phyloP scores from a whole-genome alignment of 768 basidiomycete genomes.

The Hemileccinum impolitum region DNA sequence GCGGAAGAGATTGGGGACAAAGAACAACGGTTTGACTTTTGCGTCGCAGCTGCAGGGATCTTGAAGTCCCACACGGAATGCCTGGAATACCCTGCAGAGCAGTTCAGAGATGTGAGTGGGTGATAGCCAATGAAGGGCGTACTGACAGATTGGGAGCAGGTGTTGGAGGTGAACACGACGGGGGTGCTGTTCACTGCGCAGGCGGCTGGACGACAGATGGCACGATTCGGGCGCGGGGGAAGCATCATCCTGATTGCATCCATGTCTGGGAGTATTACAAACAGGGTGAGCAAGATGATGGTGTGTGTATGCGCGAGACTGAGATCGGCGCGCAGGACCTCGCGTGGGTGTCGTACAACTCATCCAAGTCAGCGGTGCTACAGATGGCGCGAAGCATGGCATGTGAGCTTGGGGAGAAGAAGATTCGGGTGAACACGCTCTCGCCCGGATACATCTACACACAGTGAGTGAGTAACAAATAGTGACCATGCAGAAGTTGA shows the following conservation, averaged over 20 bases:
- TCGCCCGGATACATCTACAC: slow-evolving; percentile 80
- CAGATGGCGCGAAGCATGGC: slow-evolving; percentile 85
- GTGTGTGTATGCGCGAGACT: background rate
- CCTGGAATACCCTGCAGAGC: slow-evolving; percentile 59
- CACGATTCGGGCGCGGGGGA: slow-evolving; percentile 42
- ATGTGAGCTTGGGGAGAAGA: slow-evolving; percentile 64
- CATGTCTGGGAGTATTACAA: slow-evolving; percentile 67
- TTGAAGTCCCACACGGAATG: slow-evolving; percentile 58
- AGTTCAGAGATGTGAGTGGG: slow-evolving; percentile 56
- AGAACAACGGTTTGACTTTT: slow-evolving; percentile 72
- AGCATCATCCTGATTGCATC: slow-evolving; percentile 62
- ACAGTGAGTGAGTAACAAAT: slow-evolving; percentile 39
- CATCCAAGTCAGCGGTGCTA: slow-evolving; percentile 72
- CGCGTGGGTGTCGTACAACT: slow-evolving; percentile 74
- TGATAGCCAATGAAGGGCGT: background rate
- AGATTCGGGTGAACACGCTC: slow-evolving; percentile 71
- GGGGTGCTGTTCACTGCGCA: slow-evolving; percentile 62
- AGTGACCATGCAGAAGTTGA: slow-evolving; percentile 6
- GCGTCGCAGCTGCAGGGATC: slow-evolving; percentile 76
- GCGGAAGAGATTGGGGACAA: slow-evolving; percentile 58
- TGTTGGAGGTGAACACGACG: slow-evolving; percentile 62
- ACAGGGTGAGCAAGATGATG: slow-evolving; percentile 44
- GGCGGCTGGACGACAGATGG: slow-evolving; percentile 59
- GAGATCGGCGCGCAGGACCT: slow-evolving; percentile 50
- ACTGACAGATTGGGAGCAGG: slow-evolving; percentile 36